A percentile compares a stretch with the other conserved stretches of the same genome.
These are phyloP conservation scores for Chalara sp. DNA, from an alignment of 2,329 filamentous ascomycete genomes.

Conservation along the genomic window DNA sequence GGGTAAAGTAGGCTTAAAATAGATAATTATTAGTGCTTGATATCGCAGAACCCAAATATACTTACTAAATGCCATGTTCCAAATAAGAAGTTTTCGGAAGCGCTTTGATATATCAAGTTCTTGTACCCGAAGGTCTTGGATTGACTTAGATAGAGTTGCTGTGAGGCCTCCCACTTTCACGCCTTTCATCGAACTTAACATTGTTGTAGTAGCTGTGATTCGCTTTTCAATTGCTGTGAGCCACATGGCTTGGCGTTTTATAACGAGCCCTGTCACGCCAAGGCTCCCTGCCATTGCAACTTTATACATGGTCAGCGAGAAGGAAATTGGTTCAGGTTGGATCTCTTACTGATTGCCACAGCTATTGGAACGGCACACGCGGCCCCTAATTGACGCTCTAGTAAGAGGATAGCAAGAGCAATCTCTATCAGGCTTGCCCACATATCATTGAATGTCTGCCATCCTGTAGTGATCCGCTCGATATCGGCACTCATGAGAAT, in stretches of 20 bases:
- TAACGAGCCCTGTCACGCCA: neutral
- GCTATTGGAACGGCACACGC: constrained; percentile 6
- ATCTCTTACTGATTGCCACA: constrained; percentile 3
- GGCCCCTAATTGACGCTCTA: constrained; percentile 26
- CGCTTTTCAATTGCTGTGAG: constrained; percentile 21
- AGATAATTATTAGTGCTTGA: neutral
- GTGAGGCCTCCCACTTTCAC: constrained; percentile 26
- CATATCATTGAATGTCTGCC: constrained; percentile 27
- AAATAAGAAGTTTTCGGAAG: neutral
- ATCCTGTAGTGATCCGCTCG: constrained; percentile 19
- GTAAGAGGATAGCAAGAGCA: constrained; percentile 28
- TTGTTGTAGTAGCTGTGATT: constrained; percentile 16
- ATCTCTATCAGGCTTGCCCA: constrained; percentile 33
- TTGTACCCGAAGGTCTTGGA: constrained; percentile 27
- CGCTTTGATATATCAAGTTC: neutral
- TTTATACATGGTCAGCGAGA: no score
- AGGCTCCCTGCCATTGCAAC: no score
- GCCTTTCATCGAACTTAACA: constrained; percentile 22
- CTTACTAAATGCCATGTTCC: neutral
- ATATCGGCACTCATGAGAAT: constrained; percentile 39
- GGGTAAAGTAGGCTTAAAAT: constrained; percentile 1
- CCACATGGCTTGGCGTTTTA: constrained; percentile 16
- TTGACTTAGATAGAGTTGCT: constrained; percentile 19
- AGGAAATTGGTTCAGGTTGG: no score
- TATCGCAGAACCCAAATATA: no score